Base-by-base conservation (phyloP, 2,329 filamentous ascomycete species). In the Phialophora tarda region DNA sequence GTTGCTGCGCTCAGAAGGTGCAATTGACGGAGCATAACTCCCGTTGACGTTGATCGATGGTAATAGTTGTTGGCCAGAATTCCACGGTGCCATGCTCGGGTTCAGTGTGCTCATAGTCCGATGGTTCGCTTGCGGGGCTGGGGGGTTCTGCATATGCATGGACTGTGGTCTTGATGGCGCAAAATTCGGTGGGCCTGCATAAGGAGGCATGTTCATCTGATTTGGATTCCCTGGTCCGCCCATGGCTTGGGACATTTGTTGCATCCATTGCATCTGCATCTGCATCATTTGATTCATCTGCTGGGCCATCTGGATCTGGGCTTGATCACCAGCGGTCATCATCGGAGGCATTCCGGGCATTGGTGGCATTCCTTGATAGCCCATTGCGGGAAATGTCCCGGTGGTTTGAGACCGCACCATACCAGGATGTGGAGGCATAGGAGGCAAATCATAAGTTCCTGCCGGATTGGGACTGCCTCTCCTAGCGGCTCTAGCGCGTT, bases 201-300 rank as follows among this genome's bases (percentile, higher is more conserved):
- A 60, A 17, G 63, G 68, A 7, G 66, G 67, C 62, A 70, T 65
- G 57, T 54, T 62, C 48, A 51, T 54, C 34, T 26, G 57, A 47
- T 44, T 57, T 34, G 61, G 56, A 28, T 59, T 61, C 14, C 44
- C 48, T 51, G 78, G 78, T 63, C 76, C 74, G 26, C 77, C 83
- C 85, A 92, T 91, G 87, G 92, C 90, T 48, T 79, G 77, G 74
- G 82, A 80, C 80, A 83, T 83, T 71, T 82, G 80, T 74, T 93
- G 90, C 90, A 96, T 94, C 79, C 93, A 93, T 76, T 96, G 91
- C 90, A 96, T 93, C 77, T 96, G 92, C 89, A 95, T 92, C 75
- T 93, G 90, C 90, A 94, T 93, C 79, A 94, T 93, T 73, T 92
- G 89, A 63, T 87, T 85, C 91, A 94, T 93, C 75, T 93, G 90